Evolutionary conservation across 2,329 filamentous ascomycete species (phyloP).

Genomic region (Pyricularia sp.): DNA sequence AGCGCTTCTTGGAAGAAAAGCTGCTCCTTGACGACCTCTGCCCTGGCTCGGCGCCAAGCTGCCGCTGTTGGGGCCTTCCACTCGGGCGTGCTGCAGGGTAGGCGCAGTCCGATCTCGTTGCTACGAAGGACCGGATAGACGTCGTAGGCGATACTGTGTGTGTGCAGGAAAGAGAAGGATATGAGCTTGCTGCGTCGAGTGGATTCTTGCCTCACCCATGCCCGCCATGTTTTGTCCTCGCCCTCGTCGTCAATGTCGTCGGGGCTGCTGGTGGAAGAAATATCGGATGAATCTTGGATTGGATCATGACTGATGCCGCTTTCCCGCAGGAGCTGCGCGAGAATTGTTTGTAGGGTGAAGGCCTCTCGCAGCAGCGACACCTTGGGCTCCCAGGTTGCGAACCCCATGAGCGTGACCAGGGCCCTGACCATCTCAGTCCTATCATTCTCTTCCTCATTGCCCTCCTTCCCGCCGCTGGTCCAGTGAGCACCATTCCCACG

Average conservation of each 20-base stretch:
- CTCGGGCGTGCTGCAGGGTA: slow-evolving; percentile 39
- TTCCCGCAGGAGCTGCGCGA: slow-evolving; percentile 41
- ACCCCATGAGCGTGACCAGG: slow-evolving; percentile 39
- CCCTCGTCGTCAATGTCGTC: neutral
- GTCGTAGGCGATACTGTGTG: slow-evolving; percentile 49
- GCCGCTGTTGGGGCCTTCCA: slow-evolving; percentile 38
- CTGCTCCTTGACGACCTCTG: slow-evolving; percentile 1
- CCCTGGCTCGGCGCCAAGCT: slow-evolving; percentile 30
- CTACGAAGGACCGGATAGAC: slow-evolving; percentile 44
- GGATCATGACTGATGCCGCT: slow-evolving; percentile 4
- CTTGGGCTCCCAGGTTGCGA: slow-evolving; percentile 46
- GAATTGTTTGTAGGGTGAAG: slow-evolving; percentile 40
- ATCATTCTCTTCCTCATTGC: slow-evolving; percentile 2
- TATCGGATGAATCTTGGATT: neutral
- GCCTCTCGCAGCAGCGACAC: slow-evolving; percentile 40
- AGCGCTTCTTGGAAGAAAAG: slow-evolving; percentile 20
- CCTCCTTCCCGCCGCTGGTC: neutral
- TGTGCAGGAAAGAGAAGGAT: slow-evolving; percentile 41
- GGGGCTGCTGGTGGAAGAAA: neutral
- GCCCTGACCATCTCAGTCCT: slow-evolving; percentile 36
- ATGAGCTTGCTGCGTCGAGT: slow-evolving; percentile 41
- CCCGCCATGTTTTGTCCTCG: slow-evolving; percentile 7
- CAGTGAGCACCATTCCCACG: neutral
- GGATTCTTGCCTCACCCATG: slow-evolving; percentile 39
- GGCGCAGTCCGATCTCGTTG: slow-evolving; percentile 36